Conservation (phyloP, 805 yeast species). For the Wickerhamia fluorescens region DNA sequence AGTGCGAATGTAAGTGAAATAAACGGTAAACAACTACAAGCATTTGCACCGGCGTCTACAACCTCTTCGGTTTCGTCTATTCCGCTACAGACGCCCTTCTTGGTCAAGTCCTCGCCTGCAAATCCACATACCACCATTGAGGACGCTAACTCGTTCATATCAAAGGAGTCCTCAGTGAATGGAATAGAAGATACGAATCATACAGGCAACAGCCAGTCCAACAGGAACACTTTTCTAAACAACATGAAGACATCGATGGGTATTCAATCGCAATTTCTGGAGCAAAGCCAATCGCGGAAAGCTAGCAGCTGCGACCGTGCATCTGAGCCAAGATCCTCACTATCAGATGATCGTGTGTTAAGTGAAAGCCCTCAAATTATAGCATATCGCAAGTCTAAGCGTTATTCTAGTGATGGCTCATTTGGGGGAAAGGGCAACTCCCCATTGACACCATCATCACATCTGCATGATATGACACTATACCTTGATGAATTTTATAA, state of each 20-base stretch:
- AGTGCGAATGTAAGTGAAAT: too few species aligned
- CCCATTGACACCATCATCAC: conserved; percentile 2
- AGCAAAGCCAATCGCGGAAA: conserved; percentile 2
- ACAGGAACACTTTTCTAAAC: conserved; percentile 6
- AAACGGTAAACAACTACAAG: too few species aligned
- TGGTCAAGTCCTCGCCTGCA: conserved; percentile 20
- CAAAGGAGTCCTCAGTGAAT: conserved; percentile 3
- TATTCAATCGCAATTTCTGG: conserved; percentile 3
- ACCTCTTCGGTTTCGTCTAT: conserved; percentile 13
- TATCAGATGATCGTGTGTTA: conserved; percentile 1
- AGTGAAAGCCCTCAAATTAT: conserved; percentile 29
- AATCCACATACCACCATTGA: conserved; percentile 17
- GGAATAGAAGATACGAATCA: neutral
- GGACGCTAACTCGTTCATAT: conserved; percentile 17
- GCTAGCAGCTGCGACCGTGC: conserved; percentile 2
- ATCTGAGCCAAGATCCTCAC: conserved; percentile 2
- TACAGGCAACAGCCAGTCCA: neutral
- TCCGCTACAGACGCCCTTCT: conserved; percentile 28
- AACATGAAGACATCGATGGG: conserved; percentile 1
- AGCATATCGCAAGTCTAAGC: conserved; percentile 28
- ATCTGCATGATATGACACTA: conserved; percentile 31
- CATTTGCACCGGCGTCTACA: too few species aligned
- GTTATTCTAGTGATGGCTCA: conserved; percentile 19
- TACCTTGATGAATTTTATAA: conserved; percentile 54
- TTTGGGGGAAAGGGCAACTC: conserved; percentile 11